Percentiles rank a stretch among this genome's conserved stretches.
Evolutionary conservation across 768 basidiomycete species (phyloP).

Genomic region (Tylopilus balloui): DNA sequence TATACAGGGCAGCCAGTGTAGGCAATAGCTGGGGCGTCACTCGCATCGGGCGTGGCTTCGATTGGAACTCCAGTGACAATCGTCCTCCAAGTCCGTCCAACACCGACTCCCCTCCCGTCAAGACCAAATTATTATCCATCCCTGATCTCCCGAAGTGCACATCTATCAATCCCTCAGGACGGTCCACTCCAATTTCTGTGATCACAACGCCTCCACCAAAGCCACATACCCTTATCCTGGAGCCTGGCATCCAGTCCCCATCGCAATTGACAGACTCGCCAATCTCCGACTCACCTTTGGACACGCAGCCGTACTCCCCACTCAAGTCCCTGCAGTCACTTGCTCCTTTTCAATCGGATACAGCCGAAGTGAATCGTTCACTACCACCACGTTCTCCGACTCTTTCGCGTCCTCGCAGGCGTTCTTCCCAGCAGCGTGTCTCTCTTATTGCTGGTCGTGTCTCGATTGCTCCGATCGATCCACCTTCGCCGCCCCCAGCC

Average conservation of each 20-base stretch:
- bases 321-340: slow-evolving; percentile 15
- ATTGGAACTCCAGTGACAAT: slow-evolving; percentile 55
- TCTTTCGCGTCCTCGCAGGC: slow-evolving; percentile 60
- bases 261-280: slow-evolving; percentile 31
- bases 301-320: slow-evolving; percentile 35
- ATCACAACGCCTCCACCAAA: slow-evolving; percentile 24
- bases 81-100: slow-evolving; percentile 14
- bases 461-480: slow-evolving; percentile 70
- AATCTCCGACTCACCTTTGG: slow-evolving; percentile 28
- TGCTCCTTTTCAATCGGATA: slow-evolving; percentile 18
- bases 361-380: slow-evolving; percentile 24
- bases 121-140: slow-evolving; percentile 7
- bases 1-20: slow-evolving; percentile 62
- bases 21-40: slow-evolving; percentile 84
- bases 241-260: slow-evolving; percentile 27
- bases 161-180: slow-evolving; percentile 8
- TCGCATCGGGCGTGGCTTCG: slow-evolving; percentile 76
- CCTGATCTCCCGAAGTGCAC: slow-evolving; percentile 13
- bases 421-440: slow-evolving; percentile 81
- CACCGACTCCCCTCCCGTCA: slow-evolving; percentile 4
- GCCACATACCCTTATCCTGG: slow-evolving; percentile 19
- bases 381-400: slow-evolving; percentile 47
- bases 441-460: slow-evolving; percentile 81
- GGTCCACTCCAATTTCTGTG: slow-evolving; percentile 14
- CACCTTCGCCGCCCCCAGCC: slow-evolving; percentile 58